These are phyloP conservation scores for Geosmithia putterillii DNA, from an alignment of 2,329 filamentous ascomycete species.

Conservation along the genomic window DNA sequence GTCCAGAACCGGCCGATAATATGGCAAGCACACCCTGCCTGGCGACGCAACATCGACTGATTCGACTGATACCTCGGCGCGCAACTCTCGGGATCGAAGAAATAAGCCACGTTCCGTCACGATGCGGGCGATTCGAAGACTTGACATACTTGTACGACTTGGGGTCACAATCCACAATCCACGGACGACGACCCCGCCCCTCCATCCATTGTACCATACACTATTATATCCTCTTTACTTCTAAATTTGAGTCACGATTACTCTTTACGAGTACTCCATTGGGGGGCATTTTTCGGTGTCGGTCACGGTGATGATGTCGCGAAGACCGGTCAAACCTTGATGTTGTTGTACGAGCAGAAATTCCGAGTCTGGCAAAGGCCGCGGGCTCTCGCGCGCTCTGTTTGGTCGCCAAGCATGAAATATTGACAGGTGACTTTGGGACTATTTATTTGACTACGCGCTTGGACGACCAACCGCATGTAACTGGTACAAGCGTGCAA, in stretches of 20 bases:
- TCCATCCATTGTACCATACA: background rate
- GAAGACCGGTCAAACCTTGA: no score
- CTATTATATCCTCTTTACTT: background rate
- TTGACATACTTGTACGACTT: background rate
- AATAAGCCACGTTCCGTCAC: background rate
- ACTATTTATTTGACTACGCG: background rate
- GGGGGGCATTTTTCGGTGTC: no score
- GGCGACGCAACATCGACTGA: conserved; percentile 15
- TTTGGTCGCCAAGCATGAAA: background rate
- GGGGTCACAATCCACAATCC: background rate
- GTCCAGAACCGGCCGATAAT: conserved; percentile 66
- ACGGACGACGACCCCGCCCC: background rate
- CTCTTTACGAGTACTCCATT: no score
- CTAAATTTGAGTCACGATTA: no score
- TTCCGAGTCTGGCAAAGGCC: no score
- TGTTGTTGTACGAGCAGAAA: no score
- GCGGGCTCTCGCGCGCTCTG: no score
- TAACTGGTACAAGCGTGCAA: background rate
- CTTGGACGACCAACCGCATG: background rate
- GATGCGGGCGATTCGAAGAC: background rate
- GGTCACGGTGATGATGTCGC: no score
- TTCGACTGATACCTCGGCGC: background rate
- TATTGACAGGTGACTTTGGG: background rate
- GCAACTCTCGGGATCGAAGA: background rate
- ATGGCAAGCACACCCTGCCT: conserved; percentile 22